phyloP scores from a whole-genome alignment of 2,329 filamentous ascomycete genomes.

The Colletotrichum coccodes region DNA sequence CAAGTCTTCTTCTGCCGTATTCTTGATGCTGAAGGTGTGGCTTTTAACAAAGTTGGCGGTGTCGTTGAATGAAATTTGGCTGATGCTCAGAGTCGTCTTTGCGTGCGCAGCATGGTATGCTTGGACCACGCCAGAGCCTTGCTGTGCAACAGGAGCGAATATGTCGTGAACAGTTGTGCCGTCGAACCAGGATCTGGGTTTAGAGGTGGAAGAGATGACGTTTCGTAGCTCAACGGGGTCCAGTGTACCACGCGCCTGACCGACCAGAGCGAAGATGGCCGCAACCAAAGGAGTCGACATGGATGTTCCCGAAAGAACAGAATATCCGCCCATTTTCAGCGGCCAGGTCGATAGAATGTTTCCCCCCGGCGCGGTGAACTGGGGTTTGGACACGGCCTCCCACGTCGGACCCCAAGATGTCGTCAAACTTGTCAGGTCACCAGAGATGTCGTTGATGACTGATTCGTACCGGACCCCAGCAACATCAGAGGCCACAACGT shows the following conservation, averaged over 20 bases:
- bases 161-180: conserved; percentile 31
- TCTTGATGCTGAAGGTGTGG: conserved; percentile 50
- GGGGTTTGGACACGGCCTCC: conserved; percentile 34
- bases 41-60: conserved; percentile 48
- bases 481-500: not conserved
- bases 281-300: conserved; percentile 62
- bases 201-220: conserved; percentile 43
- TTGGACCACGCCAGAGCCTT: conserved; percentile 53
- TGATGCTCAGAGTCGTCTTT: conserved; percentile 48
- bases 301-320: conserved; percentile 62
- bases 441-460: not conserved
- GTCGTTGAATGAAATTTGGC: conserved; percentile 56
- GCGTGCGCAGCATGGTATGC: conserved; percentile 51
- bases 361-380: conserved; percentile 35
- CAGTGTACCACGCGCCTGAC: conserved; percentile 39
- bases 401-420: conserved; percentile 34
- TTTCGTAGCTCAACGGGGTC: conserved; percentile 37
- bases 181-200: conserved; percentile 41
- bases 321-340: conserved; percentile 49
- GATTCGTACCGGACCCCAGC: not conserved
- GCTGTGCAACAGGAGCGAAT: conserved; percentile 49
- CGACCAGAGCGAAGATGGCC: conserved; percentile 45
- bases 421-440: conserved; percentile 7
- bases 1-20: conserved; percentile 45
- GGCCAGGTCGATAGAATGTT: conserved; percentile 35